Evolutionary conservation across 192 early-diverging fungal species (phyloP).

Genomic region (Cladochytrium replicatum): DNA sequence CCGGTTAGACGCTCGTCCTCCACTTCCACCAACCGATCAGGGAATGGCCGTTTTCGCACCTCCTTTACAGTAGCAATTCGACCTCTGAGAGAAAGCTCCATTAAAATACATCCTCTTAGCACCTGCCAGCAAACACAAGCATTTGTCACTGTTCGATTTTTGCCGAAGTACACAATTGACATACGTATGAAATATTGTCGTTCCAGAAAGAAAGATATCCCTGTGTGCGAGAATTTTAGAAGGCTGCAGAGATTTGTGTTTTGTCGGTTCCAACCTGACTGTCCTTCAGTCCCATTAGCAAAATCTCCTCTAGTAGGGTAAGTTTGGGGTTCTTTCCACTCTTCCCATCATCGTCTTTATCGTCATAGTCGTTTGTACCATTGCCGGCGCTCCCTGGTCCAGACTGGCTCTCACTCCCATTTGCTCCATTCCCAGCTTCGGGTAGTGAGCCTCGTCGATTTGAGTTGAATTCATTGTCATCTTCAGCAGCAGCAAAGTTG

Average conservation of each 20-base stretch:
- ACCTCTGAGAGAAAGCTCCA: conserved; percentile 88
- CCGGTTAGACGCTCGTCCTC: conserved; percentile 74
- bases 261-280: conserved; percentile 45
- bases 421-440: background rate
- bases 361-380: conserved; percentile 11
- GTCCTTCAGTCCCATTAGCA: conserved; percentile 91
- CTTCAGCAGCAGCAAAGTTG: conserved; percentile 13
- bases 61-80: conserved; percentile 84
- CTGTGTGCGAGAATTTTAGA: conserved; percentile 24
- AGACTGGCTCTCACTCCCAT: background rate
- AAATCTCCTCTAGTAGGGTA: conserved; percentile 93
- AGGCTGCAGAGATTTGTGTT: background rate
- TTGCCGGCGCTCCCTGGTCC: conserved; percentile 5
- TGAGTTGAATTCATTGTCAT: conserved; percentile 9
- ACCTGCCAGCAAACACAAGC: conserved; percentile 27
- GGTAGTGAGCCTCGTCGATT: too few relatives aligned
- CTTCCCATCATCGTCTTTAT: conserved; percentile 23
- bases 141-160: background rate
- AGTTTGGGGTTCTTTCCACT: conserved; percentile 39
- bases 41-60: conserved; percentile 59
- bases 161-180: too few relatives aligned
- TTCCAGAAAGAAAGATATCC: conserved; percentile 99
- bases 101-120: conserved; percentile 86
- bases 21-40: conserved; percentile 79
- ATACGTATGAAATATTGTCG: conserved; percentile 89